phyloP scores from a whole-genome alignment of 2,329 filamentous ascomycete species.

The Neoarthrinium moseri region DNA sequence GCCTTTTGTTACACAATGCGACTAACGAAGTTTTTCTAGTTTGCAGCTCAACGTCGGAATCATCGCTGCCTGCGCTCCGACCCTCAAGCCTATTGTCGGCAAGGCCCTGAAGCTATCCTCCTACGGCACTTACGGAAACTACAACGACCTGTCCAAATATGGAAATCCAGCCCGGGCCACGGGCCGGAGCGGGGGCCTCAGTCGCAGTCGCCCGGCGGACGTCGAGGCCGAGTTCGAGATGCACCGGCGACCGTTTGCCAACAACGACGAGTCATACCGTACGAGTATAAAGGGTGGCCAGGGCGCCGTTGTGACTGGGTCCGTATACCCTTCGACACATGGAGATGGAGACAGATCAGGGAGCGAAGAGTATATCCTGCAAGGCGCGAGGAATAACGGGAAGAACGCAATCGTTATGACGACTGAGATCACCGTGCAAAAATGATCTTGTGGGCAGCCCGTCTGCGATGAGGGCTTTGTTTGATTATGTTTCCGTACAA shows the following conservation, averaged over 20 bases:
- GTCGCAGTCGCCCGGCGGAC: neutral
- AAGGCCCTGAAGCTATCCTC: neutral
- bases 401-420: conserved; percentile 1
- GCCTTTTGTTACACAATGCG: no score
- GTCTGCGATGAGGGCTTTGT: no score
- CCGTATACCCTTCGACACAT: neutral
- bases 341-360: neutral
- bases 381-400: neutral
- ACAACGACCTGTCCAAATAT: neutral
- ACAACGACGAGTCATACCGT: neutral
- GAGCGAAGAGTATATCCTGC: conserved; percentile 3
- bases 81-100: conserved; percentile 3
- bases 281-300: conserved; percentile 4
- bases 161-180: neutral
- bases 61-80: conserved; percentile 8
- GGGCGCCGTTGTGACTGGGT: neutral
- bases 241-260: neutral
- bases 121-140: neutral
- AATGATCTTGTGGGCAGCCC: no score
- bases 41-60: conserved; percentile 9
- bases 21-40: neutral
- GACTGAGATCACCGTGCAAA: neutral
- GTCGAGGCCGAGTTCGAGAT: conserved; percentile 1
- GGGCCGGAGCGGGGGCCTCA: neutral
- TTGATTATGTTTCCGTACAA: no score